Base-by-base conservation (phyloP, 2,329 filamentous ascomycete species). In the Apiospora hydei region DNA sequence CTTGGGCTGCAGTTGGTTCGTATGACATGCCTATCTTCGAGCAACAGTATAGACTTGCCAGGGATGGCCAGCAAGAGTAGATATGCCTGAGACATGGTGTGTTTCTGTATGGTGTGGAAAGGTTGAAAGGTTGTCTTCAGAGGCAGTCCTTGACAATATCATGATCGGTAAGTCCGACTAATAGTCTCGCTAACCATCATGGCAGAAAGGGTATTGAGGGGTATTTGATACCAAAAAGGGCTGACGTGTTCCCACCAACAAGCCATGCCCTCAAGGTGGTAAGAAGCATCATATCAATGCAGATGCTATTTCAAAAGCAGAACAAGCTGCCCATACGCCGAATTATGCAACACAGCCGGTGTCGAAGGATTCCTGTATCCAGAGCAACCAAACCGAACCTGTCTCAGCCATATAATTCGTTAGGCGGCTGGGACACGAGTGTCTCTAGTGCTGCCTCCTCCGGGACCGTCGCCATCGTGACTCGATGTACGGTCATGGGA, bases 201-300 rank as follows among this genome's bases (percentile, higher is more conserved):
- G 57, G 41, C 10, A 30, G 18, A 38, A 41, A 64, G 41, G 10
- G 21, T 64, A 38, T 64, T 30, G 18, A 34, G 57, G 57, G 57
- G 57, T 64, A 64, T 64, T 57, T 41, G 34, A 41, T 64, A 41
- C 57, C 57, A 64, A 64, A 64, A 41, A 64, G 21, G 30, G 57
- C 57, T 21, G 57, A 64, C 57, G 41, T 64, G 57, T 64, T 64
- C 57, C 57, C 57, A 64, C 57, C 57, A 64, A 64, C 57, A 64
- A 41, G 57, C 34, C 57, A 41, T 24, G 21, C 57, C 57, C 57
- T 64, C 41, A 30, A 46, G 67, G 46, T 21, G 5, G 30, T 46
- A 41, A 47, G 46, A 10, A 64, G 30, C 57, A 24, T 64, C 57
- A 41, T 24, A 41, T n/a, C 16, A 10, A 64, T n/a, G 21, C 41